phyloP scores from a whole-genome alignment of 208 protist species.

The Trypanosoma melophagium region DNA sequence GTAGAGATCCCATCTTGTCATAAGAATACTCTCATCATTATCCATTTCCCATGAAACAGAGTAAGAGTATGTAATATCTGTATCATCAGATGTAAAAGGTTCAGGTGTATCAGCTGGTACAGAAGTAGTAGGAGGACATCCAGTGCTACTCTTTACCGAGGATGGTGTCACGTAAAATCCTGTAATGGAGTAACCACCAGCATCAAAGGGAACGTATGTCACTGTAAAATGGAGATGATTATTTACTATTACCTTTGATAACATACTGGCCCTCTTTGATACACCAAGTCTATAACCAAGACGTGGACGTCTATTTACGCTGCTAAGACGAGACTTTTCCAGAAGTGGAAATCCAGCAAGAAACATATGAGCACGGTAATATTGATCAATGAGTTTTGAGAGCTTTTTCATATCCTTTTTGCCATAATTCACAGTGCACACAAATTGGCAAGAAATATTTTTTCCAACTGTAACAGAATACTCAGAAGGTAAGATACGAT shows the following conservation, averaged over 20 bases:
- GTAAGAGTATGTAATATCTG: conserved; percentile 47
- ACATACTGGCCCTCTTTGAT: neutral
- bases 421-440: conserved; percentile 36
- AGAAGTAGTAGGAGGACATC: conserved; percentile 6
- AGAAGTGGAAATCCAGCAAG: conserved; percentile 67
- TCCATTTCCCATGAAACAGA: conserved; percentile 45
- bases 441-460: conserved; percentile 37
- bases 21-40: conserved; percentile 61
- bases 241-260: conserved; percentile 31
- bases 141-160: conserved; percentile 3
- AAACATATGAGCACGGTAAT: conserved; percentile 64
- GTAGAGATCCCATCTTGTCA: conserved; percentile 93
- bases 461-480: conserved; percentile 61
- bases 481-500: conserved; percentile 91
- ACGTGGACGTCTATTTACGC: neutral
- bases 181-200: conserved; percentile 33
- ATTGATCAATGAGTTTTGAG: conserved; percentile 42
- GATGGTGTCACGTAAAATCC: conserved; percentile 50
- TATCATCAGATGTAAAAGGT: conserved; percentile 23
- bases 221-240: conserved; percentile 80
- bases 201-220: conserved; percentile 6
- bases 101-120: neutral
- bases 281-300: conserved; percentile 45
- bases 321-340: neutral
- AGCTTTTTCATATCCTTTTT: conserved; percentile 27